A percentile compares a stretch with the other conserved stretches of the same genome.
phyloP scores from a whole-genome alignment of 495 filamentous ascomycete genomes.

The Annulohypoxylon moriforme region DNA sequence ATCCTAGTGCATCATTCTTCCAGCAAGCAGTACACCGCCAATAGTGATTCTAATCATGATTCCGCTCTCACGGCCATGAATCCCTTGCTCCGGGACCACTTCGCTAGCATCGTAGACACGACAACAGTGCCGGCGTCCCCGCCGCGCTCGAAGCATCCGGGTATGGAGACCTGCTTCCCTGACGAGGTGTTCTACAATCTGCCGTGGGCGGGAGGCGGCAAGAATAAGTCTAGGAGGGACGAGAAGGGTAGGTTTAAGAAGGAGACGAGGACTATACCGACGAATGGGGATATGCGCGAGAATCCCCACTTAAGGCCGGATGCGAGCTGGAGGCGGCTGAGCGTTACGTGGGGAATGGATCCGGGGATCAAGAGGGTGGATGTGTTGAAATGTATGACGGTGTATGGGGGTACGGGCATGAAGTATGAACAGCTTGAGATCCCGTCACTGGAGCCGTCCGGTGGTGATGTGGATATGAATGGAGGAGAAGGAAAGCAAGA shows the following conservation, averaged over 20 bases:
- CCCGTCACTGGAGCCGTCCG: no score
- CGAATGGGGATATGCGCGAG: neutral
- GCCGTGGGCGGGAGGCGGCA: conserved; percentile 8
- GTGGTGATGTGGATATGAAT: no score
- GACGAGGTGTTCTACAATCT: neutral
- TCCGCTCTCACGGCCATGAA: neutral
- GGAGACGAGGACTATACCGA: neutral
- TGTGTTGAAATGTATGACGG: neutral
- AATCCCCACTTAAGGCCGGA: conserved; percentile 10
- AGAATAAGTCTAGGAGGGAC: neutral
- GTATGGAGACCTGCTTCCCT: no score
- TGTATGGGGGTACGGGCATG: conserved; percentile 1
- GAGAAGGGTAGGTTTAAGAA: neutral
- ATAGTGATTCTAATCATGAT: neutral
- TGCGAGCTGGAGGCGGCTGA: conserved; percentile 22
- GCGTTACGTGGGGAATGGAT: neutral
- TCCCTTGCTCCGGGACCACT: neutral
- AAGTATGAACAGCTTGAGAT: conserved; percentile 5
- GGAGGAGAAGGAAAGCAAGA: neutral
- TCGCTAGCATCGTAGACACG: neutral
- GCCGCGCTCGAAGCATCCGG: no score
- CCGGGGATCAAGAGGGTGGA: neutral
- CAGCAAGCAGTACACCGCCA: neutral
- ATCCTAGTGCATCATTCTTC: conserved; percentile 5
- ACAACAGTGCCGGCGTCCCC: no score